Evolutionary conservation across 139 green algal genomes (phyloP), one percentile per base, ranked within the genome.

Genomic region (Chlorella sp.): DNA sequence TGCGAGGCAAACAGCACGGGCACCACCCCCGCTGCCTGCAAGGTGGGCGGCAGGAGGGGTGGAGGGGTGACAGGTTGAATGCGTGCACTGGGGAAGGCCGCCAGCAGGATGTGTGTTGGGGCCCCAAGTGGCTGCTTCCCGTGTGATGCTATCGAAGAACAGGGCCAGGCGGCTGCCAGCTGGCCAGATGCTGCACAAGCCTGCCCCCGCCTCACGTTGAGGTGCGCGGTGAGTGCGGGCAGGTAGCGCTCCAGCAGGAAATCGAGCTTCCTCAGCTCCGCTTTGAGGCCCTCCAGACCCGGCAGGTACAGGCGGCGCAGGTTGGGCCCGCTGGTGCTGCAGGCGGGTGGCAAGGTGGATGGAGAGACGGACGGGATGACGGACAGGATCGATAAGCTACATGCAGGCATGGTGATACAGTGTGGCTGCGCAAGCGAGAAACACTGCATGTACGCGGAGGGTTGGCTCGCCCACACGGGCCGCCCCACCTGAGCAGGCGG

Each of bases 1-100:
- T 97, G 94, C 43, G 86, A 92, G 1, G 94, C 94, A 76, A 96
- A 98, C 76, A 98, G 90, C 76, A 97, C 94, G 0, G 95, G 89
- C 6, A 93, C 89, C 85, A 96, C 93, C 16, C 90, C 91, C 34
- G 90, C 83, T 22, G 88, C 90, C 87, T 96, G 91, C 74, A 91
- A 54, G 36, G 13, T 41, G 51, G 51, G 46, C 46, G 11, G 11
- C 8, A 11, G 46, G 46, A 11, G 8, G 46, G n/a, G n/a, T n/a
- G n/a, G n/a, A n/a, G n/a, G n/a, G n/a, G n/a, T n/a, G n/a, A n/a
- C n/a, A n/a, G 62, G 6, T 68, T 32, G 28, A 34, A 69, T 19
- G 20, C 17, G 60, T 19, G 30, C 60, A 11, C 16, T 34, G 17
- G 60, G 17, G 60, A 68, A n/a, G n/a, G n/a, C n/a, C n/a, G n/a